Conservation (phyloP, 305 asterid genomes). For the Fraxinus dipetala region DNA sequence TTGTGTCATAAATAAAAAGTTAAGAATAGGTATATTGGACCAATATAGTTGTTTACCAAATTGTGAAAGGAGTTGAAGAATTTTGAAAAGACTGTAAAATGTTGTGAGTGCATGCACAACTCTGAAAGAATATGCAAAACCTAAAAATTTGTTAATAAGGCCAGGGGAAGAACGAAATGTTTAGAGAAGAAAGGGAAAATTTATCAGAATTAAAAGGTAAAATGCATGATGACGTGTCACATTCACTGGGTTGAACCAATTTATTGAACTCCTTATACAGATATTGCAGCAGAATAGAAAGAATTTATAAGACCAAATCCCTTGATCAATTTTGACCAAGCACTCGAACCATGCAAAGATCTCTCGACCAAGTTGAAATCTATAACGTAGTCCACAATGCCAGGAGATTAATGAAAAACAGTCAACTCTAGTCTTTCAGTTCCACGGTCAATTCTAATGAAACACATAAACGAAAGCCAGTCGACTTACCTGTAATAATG, state of each 20-base stretch:
- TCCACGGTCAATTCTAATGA: conserved; percentile 4
- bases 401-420: background rate
- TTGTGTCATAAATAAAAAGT: background rate
- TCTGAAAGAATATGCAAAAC: background rate
- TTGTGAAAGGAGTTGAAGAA: background rate
- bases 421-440: background rate
- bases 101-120: background rate
- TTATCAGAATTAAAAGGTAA: background rate
- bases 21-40: background rate
- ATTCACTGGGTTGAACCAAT: background rate
- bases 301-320: background rate
- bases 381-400: background rate
- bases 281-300: background rate
- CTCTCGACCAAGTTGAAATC: background rate
- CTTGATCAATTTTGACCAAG: background rate
- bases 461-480: background rate
- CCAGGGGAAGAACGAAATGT: background rate
- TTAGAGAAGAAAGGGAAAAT: background rate
- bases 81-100: background rate
- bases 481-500: conserved; percentile 64
- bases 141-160: background rate
- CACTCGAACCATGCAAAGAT: background rate
- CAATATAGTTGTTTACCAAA: background rate
- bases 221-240: background rate
- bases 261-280: background rate